phyloP scores from a whole-genome alignment of 2,329 filamentous ascomycete genomes.

The Phialocephala sp. region DNA sequence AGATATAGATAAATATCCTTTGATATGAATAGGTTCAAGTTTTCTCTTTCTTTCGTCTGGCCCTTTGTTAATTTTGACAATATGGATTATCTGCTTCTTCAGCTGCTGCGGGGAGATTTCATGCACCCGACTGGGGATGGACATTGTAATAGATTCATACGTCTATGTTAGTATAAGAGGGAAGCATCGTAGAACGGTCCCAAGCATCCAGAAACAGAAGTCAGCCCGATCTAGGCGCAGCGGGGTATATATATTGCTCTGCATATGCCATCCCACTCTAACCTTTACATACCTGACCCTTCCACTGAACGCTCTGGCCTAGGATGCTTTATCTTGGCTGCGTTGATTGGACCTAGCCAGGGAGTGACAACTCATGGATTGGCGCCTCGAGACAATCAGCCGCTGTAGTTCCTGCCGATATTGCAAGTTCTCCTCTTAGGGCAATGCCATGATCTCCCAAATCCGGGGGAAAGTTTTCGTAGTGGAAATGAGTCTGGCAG shows the following conservation, averaged over 20 bases:
- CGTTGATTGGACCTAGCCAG: background rate
- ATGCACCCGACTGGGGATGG: background rate
- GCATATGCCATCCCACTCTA: constrained; percentile 4
- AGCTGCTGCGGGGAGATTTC: background rate
- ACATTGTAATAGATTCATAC: background rate
- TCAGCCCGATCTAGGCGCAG: background rate
- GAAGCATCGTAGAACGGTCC: background rate
- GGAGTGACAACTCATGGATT: constrained; percentile 18
- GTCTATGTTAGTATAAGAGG: background rate
- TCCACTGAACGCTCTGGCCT: background rate
- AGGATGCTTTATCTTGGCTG: constrained; percentile 5
- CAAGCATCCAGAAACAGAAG: background rate
- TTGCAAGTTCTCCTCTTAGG: constrained; percentile 4
- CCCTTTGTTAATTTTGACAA: background rate
- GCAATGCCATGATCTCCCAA: constrained; percentile 28
- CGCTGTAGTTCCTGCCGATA: constrained; percentile 22
- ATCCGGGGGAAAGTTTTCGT: constrained; percentile 20
- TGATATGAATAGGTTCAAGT: background rate
- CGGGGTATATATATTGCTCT: constrained; percentile 2
- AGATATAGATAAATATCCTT: background rate
- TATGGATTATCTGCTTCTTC: background rate
- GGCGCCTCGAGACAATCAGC: constrained; percentile 18
- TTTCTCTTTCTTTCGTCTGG: background rate
- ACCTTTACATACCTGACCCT: background rate
- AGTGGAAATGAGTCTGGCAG: background rate